phyloP scores from a whole-genome alignment of 192 early-diverging fungal genomes.

The Linnemannia schmuckeri region DNA sequence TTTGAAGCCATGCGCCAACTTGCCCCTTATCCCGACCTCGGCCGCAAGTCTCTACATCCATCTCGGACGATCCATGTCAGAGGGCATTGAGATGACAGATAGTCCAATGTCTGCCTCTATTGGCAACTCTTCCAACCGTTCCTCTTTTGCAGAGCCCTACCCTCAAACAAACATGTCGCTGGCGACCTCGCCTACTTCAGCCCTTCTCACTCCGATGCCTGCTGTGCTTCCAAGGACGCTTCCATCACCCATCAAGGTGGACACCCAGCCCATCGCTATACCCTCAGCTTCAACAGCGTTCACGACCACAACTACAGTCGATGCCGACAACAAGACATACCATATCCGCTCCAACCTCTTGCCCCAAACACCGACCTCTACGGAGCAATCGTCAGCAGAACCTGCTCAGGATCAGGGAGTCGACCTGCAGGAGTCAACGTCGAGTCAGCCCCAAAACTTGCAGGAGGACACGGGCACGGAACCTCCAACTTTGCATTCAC shows the following conservation, averaged over 20 bases:
- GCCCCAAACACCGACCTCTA: conserved; percentile 42
- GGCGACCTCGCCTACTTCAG: conserved; percentile 11
- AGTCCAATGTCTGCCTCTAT: conserved; percentile 20
- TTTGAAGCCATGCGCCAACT: conserved; percentile 44
- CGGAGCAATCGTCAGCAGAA: neutral
- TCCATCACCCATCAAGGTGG: conserved; percentile 9
- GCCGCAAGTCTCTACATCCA: conserved; percentile 16
- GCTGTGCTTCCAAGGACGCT: conserved; percentile 7
- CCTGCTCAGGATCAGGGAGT: neutral
- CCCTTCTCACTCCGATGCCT: conserved; percentile 19
- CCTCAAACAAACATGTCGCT: neutral
- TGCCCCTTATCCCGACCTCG: conserved; percentile 9
- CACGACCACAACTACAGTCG: conserved; percentile 51
- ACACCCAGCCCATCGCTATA: conserved; percentile 43
- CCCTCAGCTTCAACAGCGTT: conserved; percentile 35
- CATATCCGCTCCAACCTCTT: conserved; percentile 52
- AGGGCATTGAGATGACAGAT: conserved; percentile 20
- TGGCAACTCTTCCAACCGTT: conserved; percentile 12
- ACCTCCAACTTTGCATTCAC: conserved; percentile 59
- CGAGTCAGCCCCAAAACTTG: neutral
- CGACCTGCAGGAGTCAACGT: neutral
- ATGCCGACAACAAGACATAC: conserved; percentile 61
- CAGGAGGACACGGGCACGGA: neutral
- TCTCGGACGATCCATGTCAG: conserved; percentile 3
- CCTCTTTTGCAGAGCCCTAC: conserved; percentile 12